Percentiles rank a stretch among this genome's conserved stretches.
Conservation (phyloP, 768 basidiomycete species). For the Lentinula detonsa region DNA sequence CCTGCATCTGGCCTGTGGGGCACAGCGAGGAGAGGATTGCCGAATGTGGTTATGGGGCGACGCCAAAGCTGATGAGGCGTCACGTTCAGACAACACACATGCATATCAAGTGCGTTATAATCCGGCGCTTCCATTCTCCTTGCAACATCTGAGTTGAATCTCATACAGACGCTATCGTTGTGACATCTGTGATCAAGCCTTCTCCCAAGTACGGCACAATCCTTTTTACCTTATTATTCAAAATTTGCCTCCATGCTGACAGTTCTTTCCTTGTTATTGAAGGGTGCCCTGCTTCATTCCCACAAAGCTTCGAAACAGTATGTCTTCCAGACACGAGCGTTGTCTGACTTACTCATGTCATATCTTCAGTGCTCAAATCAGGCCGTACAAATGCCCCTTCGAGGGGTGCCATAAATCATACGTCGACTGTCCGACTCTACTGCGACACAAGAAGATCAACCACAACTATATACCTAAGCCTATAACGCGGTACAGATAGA, state of each 20-base stretch:
- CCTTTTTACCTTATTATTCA: background rate
- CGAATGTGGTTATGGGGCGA: constrained; percentile 2
- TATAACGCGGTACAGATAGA: constrained; percentile 3
- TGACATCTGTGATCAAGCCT: constrained; percentile 4
- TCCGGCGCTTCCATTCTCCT: background rate
- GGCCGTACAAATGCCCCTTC: constrained; percentile 3
- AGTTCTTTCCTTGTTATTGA: background rate
- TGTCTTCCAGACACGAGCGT: too few species aligned
- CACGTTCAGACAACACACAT: constrained; percentile 5
- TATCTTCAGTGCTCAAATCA: background rate
- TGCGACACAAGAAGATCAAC: constrained; percentile 3
- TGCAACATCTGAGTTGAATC: background rate
- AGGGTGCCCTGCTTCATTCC: constrained; percentile 3
- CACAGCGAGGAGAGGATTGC: background rate
- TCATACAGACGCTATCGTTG: background rate
- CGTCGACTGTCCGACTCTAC: constrained; percentile 2
- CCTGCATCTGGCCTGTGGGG: background rate
- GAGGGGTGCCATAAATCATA: constrained; percentile 3
- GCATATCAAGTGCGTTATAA: constrained; percentile 1
- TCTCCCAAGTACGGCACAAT: background rate
- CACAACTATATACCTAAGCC: constrained; percentile 5
- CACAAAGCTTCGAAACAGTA: constrained; percentile 5
- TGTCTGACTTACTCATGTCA: background rate
- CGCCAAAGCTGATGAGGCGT: constrained; percentile 3
- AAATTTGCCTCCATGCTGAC: background rate